Conservation (phyloP, 345 rosid species). For the Boechera stricta region DNA sequence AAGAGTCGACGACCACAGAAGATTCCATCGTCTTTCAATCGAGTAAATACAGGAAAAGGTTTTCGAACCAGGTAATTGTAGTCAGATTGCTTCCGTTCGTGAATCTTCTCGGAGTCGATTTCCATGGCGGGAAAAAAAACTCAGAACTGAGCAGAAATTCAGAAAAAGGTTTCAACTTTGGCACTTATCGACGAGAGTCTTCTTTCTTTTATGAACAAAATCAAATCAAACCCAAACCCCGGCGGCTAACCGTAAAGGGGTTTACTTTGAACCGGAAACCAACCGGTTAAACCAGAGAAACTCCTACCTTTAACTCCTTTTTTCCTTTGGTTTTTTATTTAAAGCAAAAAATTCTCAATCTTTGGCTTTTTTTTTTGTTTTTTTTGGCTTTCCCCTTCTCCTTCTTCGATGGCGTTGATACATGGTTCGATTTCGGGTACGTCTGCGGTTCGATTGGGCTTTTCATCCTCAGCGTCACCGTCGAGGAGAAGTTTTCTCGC, state of each 20-base stretch:
- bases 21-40: neutral
- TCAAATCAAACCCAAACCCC: neutral
- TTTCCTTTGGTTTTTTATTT: neutral
- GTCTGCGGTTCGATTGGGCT: conserved; percentile 40
- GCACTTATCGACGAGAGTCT: conserved; percentile 13
- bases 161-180: conserved; percentile 35
- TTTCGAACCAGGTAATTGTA: conserved; percentile 55
- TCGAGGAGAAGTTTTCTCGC: conserved; percentile 13
- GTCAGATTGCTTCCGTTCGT: conserved; percentile 63
- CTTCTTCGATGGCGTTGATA: conserved; percentile 55
- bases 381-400: conserved; percentile 13
- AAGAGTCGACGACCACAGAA: conserved; percentile 5
- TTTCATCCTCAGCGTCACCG: conserved; percentile 39
- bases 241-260: neutral
- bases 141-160: conserved; percentile 15
- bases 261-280: conserved; percentile 14
- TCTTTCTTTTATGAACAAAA: neutral
- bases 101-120: conserved; percentile 52
- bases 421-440: conserved; percentile 46
- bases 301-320: neutral
- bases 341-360: conserved; percentile 9
- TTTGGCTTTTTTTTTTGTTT: neutral
- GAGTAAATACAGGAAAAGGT: neutral
- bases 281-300: conserved; percentile 33
- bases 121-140: conserved; percentile 52